Percentiles rank a stretch among this genome's conserved stretches.
phyloP scores from a whole-genome alignment of 257 asterid species.

The Nicotiana sylvestris region DNA sequence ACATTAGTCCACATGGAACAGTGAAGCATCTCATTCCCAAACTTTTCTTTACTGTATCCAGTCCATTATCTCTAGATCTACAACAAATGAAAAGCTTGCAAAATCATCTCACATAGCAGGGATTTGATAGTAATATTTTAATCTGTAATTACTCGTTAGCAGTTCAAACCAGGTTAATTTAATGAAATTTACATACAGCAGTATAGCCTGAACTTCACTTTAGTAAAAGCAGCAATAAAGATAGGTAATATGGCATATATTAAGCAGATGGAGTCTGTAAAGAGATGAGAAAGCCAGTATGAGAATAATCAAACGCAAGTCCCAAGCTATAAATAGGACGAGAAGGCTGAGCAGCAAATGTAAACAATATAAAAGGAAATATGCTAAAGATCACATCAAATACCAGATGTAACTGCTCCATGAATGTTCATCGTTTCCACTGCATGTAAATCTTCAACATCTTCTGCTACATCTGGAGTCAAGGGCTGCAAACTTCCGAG shows the following conservation, averaged over 20 bases:
- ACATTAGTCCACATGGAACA: not conserved
- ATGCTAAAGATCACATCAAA: conserved; percentile 5
- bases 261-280: not conserved
- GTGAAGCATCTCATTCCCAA: not conserved
- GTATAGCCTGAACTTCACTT: not conserved
- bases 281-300: not conserved
- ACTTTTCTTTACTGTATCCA: not conserved
- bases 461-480: conserved; percentile 61
- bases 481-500: conserved; percentile 56
- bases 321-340: not conserved
- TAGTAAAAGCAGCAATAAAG: not conserved
- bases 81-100: not conserved
- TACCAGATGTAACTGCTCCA: conserved; percentile 83
- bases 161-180: not conserved
- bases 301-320: not conserved
- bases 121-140: not conserved
- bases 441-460: conserved; percentile 66
- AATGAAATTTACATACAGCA: not conserved
- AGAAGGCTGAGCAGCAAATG: not conserved
- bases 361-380: not conserved
- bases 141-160: not conserved
- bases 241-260: not conserved
- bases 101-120: not conserved
- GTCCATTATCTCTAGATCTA: not conserved
- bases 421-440: conserved; percentile 64